A percentile compares a stretch with the other conserved stretches of the same genome.
These are phyloP conservation scores for Periconia sp. DNA, from an alignment of 2,329 filamentous ascomycete genomes.

Conservation along the genomic window DNA sequence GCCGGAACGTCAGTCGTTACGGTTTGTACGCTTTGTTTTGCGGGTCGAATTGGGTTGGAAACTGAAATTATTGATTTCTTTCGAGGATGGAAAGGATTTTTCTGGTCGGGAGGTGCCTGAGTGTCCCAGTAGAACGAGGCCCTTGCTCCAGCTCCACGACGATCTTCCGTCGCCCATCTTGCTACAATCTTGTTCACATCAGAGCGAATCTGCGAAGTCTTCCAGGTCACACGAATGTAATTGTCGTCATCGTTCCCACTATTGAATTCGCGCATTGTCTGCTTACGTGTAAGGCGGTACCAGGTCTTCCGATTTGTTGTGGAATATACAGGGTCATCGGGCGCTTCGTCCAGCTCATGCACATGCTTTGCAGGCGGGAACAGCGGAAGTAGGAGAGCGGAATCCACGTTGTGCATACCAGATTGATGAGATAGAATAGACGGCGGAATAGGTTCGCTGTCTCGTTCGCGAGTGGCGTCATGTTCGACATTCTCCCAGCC, in stretches of 20 bases:
- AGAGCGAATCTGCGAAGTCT: conserved; percentile 35
- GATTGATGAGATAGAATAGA: background rate
- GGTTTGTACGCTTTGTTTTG: conserved; percentile 26
- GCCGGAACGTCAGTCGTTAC: conserved; percentile 26
- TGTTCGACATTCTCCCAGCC: background rate
- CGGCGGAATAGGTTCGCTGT: too few relatives aligned
- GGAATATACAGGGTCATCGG: conserved; percentile 39
- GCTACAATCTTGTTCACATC: conserved; percentile 44
- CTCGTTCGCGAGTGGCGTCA: background rate
- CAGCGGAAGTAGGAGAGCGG: conserved; percentile 29
- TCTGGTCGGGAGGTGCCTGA: conserved; percentile 23
- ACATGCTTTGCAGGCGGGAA: conserved; percentile 23
- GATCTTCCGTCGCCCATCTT: conserved; percentile 46
- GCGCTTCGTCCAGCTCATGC: conserved; percentile 19
- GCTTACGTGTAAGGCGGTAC: conserved; percentile 47
- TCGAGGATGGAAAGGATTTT: conserved; percentile 24
- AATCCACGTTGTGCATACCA: conserved; percentile 17
- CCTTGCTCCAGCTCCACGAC: conserved; percentile 38
- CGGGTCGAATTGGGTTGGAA: conserved; percentile 19
- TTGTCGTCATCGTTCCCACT: conserved; percentile 40
- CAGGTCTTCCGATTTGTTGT: conserved; percentile 46
- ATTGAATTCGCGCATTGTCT: conserved; percentile 48
- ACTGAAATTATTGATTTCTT: conserved; percentile 28
- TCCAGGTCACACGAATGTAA: conserved; percentile 47
- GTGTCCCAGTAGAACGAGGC: conserved; percentile 49